Evolutionary conservation across 2,329 filamentous ascomycete genomes (phyloP), one percentile per base, ranked within the genome.

Genomic region (Stromatinia cepivora): DNA sequence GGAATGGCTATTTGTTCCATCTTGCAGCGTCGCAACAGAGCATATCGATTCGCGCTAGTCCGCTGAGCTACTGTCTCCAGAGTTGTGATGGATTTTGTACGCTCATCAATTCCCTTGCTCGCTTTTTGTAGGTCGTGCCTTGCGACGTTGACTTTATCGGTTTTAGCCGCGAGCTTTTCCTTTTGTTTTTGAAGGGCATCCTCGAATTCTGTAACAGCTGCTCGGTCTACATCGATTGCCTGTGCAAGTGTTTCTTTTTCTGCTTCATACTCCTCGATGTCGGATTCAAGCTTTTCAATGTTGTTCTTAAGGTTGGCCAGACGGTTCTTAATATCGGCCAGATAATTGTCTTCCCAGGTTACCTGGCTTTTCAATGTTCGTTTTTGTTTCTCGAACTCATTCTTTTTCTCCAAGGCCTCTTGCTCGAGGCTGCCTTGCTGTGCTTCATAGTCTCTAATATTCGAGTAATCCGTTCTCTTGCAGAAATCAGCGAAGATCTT

Each of bases 401-500:
- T 89, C 72, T 92, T 92, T 82, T 94, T 94, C 80, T 95, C 90
- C 0, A 90, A 90, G 57, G 92, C 92, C 78, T 98, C 93, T 79
- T 97, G 92, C 79, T 98, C 94, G 62, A 97, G 83, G 54, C 91
- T 93, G 62, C 95, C 94, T 80, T 98, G 95, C 74, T 96, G 94
- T 36, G 91, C 91, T 78, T 98, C 93, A 76, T 98, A 99, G 70
- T 93, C 92, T 70, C 94, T 92, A 73, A 99, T 96, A 76, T 96
- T 90, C 70, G 87, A 85, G 79, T 97, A 98, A 0, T 94, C 93
- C 28, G 97, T 87, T 68, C 92, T 88, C 75, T 88, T 87, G 81
- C 95, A 99, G 81, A 99, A 99, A 53, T 85, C 84, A 31, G 85
- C 85, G 79, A 97, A 99, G 42, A 99, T 86, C 75, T 93, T 87